phyloP scores from a whole-genome alignment of 208 protist genomes.

The Trypanosoma congolense region DNA sequence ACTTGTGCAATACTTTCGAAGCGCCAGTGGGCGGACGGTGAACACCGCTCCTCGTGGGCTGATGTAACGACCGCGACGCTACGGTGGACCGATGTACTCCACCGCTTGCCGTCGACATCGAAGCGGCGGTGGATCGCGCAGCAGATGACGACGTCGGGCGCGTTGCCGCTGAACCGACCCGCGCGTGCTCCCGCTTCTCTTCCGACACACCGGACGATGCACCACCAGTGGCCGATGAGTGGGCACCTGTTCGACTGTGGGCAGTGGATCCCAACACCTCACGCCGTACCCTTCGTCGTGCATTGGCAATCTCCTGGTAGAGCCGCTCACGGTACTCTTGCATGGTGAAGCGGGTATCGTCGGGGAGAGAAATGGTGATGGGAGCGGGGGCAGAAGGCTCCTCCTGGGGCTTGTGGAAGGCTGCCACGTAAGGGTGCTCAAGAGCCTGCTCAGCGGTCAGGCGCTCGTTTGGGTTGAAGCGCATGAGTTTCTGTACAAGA shows the following conservation, averaged over 20 bases:
- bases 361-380: conserved; percentile 91
- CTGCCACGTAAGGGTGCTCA: conserved; percentile 91
- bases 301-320: conserved; percentile 84
- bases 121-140: conserved; percentile 7
- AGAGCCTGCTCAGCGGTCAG: conserved; percentile 91
- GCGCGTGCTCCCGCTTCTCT: conserved; percentile 9
- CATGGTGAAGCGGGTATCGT: conserved; percentile 93
- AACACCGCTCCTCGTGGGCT: conserved; percentile 8
- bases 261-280: conserved; percentile 1
- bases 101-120: conserved; percentile 2
- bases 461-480: conserved; percentile 95
- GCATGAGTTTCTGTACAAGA: conserved; percentile 90
- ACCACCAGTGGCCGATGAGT: background rate
- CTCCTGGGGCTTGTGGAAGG: conserved; percentile 87
- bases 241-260: background rate
- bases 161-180: conserved; percentile 1
- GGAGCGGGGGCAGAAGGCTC: conserved; percentile 69
- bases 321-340: conserved; percentile 91
- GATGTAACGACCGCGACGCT: background rate
- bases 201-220: conserved; percentile 10
- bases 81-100: conserved; percentile 12
- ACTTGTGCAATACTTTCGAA: conserved; percentile 9
- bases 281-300: conserved; percentile 24
- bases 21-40: conserved; percentile 9
- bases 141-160: conserved; percentile 9